phyloP scores from a whole-genome alignment of 345 rosid genomes.

The Orychophragmus violaceus region DNA sequence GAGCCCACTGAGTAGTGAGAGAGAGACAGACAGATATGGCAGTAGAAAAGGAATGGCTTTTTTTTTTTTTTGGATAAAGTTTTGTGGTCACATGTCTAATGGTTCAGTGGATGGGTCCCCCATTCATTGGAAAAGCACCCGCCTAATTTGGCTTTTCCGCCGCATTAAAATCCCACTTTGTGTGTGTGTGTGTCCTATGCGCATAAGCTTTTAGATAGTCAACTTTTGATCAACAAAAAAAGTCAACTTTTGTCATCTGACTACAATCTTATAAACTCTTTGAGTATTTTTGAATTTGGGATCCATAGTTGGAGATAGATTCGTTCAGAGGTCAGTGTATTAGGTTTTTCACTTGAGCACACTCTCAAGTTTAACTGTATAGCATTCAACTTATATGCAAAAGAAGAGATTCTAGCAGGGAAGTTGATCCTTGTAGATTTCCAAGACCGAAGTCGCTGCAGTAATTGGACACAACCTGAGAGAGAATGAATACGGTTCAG shows the following conservation, averaged over 20 bases:
- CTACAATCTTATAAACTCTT: background rate
- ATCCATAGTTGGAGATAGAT: background rate
- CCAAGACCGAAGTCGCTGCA: slow-evolving; percentile 41
- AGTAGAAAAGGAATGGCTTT: background rate
- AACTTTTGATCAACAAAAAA: too few species aligned
- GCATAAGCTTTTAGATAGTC: background rate
- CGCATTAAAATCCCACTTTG: slow-evolving; percentile 17
- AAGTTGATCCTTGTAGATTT: slow-evolving; percentile 54
- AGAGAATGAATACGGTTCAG: slow-evolving; percentile 61
- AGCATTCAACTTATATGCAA: slow-evolving; percentile 1
- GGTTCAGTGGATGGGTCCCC: slow-evolving; percentile 20
- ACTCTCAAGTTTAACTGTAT: slow-evolving; percentile 2
- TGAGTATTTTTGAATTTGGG: background rate
- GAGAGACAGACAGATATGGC: background rate
- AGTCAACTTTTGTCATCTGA: background rate
- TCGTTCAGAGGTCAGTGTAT: background rate
- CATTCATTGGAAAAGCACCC: slow-evolving; percentile 24
- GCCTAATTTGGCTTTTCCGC: slow-evolving; percentile 21
- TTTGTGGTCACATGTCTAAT: slow-evolving; percentile 23
- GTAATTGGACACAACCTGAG: slow-evolving; percentile 62
- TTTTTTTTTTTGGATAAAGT: background rate
- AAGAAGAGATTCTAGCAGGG: slow-evolving; percentile 30
- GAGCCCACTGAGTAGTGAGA: slow-evolving; percentile 17
- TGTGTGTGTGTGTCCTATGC: slow-evolving; percentile 6
- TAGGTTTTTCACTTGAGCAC: background rate